Conservation (phyloP, 306 rosid species). For the Potentilla sterilis region DNA sequence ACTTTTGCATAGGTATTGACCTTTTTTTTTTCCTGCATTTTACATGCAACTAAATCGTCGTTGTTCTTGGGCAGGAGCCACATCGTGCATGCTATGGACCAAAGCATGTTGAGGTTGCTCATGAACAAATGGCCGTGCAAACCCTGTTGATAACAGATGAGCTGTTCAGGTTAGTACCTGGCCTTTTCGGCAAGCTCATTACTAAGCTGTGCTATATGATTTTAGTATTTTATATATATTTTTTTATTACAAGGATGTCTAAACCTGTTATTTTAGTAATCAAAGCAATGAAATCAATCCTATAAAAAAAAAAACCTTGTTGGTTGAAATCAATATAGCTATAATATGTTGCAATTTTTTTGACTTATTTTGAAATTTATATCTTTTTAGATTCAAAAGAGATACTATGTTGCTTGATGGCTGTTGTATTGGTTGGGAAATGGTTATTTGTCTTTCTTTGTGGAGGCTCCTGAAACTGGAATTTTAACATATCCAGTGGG, state of each 20-base stretch:
- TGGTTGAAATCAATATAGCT: too few relatives aligned
- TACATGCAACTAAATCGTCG: not conserved
- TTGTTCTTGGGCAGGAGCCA: slow-evolving; percentile 55
- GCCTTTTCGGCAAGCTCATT: not conserved
- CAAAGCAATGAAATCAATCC: too few relatives aligned
- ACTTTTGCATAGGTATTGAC: not conserved
- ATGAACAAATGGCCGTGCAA: slow-evolving; percentile 89
- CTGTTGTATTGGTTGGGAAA: not conserved
- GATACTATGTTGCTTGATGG: too few relatives aligned
- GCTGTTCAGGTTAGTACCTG: slow-evolving; percentile 73
- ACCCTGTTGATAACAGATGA: slow-evolving; percentile 81
- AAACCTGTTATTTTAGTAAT: not conserved
- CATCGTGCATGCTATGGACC: slow-evolving; percentile 90
- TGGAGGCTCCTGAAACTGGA: not conserved
- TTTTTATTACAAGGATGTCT: not conserved
- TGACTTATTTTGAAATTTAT: too few relatives aligned
- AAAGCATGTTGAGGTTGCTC: slow-evolving; percentile 95
- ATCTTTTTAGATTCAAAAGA: too few relatives aligned
- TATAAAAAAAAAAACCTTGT: not conserved
- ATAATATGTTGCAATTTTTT: too few relatives aligned
- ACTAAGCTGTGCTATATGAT: not conserved
- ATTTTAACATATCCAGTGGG: not conserved
- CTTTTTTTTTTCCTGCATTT: not conserved
- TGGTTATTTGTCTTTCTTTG: not conserved
- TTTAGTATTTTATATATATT: not conserved